A percentile compares a stretch with the other conserved stretches of the same genome.
These are phyloP conservation scores for Cystobasidium tubakii DNA, from an alignment of 768 basidiomycete species.

Conservation along the genomic window DNA sequence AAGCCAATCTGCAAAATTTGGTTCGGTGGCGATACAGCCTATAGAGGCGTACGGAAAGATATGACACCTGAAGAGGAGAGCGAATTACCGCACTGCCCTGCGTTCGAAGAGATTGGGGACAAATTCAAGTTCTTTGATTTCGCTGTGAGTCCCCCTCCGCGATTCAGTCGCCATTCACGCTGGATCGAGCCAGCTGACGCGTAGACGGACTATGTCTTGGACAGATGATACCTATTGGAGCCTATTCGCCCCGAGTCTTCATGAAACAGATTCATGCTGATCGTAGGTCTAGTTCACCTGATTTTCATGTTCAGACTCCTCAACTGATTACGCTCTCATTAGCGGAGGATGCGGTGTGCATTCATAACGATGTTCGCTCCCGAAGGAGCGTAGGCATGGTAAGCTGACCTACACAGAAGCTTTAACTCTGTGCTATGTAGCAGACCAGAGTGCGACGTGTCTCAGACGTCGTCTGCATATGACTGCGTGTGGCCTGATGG, in stretches of 20 bases:
- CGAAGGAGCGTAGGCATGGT: slow-evolving; percentile 60
- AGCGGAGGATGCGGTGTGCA: slow-evolving; percentile 55
- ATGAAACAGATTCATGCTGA: slow-evolving; percentile 47
- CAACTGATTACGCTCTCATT: too few relatives aligned
- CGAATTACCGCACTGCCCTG: slow-evolving; percentile 58
- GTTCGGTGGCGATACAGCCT: slow-evolving; percentile 64
- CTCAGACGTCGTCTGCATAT: neutral
- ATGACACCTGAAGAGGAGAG: slow-evolving; percentile 45
- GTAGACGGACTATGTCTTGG: too few relatives aligned
- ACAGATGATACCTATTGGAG: slow-evolving; percentile 60
- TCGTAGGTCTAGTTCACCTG: too few relatives aligned
- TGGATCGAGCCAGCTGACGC: too few relatives aligned
- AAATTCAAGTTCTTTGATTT: slow-evolving; percentile 62
- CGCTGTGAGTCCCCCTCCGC: slow-evolving; percentile 47
- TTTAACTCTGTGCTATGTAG: neutral
- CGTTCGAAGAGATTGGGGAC: slow-evolving; percentile 66
- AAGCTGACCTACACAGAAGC: neutral
- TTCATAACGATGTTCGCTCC: slow-evolving; percentile 62
- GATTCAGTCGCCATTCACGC: too few relatives aligned
- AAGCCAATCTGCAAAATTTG: slow-evolving; percentile 48
- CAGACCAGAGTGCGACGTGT: neutral
- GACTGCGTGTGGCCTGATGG: neutral
- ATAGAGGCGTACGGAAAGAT: slow-evolving; percentile 46
- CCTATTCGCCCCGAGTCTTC: slow-evolving; percentile 55
- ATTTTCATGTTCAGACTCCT: neutral